Conservation (phyloP, 257 asterid species). For the Eustoma russellianum region DNA sequence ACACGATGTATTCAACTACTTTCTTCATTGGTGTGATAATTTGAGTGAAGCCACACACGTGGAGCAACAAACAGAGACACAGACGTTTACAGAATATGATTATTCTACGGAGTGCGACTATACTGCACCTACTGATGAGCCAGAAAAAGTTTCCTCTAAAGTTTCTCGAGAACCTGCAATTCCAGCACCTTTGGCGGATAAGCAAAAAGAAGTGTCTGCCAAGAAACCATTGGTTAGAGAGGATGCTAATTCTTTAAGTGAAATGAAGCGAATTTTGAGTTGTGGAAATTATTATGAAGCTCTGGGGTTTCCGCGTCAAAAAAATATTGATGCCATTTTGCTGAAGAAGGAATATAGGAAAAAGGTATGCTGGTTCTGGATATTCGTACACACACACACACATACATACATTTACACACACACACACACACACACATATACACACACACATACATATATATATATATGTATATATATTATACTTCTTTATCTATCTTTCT, state of each 20-base stretch:
- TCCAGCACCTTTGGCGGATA: conserved; percentile 42
- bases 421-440: too few relatives aligned
- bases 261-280: conserved; percentile 78
- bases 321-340: conserved; percentile 52
- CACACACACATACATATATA: too few relatives aligned
- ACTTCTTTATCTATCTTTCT: not conserved
- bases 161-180: conserved; percentile 45
- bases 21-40: conserved; percentile 85
- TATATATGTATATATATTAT: not conserved
- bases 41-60: conserved; percentile 57
- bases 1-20: conserved; percentile 61
- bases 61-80: conserved; percentile 59
- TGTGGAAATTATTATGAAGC: conserved; percentile 88
- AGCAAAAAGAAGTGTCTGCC: conserved; percentile 44
- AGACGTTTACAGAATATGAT: conserved; percentile 54
- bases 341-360: conserved; percentile 89
- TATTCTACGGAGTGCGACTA: conserved; percentile 53
- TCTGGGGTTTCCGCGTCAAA: conserved; percentile 63
- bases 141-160: conserved; percentile 53
- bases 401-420: too few relatives aligned
- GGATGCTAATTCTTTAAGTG: conserved; percentile 52
- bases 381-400: too few relatives aligned
- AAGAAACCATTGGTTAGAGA: conserved; percentile 48
- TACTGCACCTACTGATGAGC: conserved; percentile 49
- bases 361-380: conserved; percentile 44